These are phyloP conservation scores for Diversispora epigaea DNA, from an alignment of 192 early-diverging fungal species.

Conservation along the genomic window DNA sequence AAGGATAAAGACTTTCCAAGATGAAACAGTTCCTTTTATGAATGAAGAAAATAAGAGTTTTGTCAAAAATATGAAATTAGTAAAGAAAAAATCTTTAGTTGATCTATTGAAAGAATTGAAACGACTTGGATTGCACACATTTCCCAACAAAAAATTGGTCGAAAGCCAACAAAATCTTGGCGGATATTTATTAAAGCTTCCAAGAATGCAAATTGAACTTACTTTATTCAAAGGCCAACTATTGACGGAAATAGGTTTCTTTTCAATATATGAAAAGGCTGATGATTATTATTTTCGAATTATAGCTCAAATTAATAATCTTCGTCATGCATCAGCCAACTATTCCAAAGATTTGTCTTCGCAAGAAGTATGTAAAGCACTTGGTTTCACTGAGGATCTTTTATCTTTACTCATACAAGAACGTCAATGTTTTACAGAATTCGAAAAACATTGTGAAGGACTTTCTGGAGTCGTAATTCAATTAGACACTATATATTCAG, in stretches of 20 bases:
- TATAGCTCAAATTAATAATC: conserved; percentile 61
- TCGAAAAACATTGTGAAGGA: conserved; percentile 7
- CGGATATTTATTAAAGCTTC: conserved; percentile 46
- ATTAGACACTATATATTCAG: conserved; percentile 39
- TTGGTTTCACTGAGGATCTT: conserved; percentile 68
- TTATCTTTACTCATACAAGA: conserved; percentile 62
- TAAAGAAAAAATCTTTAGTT: conserved; percentile 76
- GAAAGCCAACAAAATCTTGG: conserved; percentile 44
- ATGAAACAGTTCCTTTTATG: conserved; percentile 53
- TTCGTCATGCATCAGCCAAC: conserved; percentile 49
- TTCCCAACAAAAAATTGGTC: conserved; percentile 37
- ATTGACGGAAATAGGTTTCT: background rate
- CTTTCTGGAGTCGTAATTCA: conserved; percentile 28
- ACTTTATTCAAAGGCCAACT: background rate
- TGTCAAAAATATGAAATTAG: conserved; percentile 64
- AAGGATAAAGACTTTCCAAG: conserved; percentile 57
- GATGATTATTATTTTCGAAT: conserved; percentile 70
- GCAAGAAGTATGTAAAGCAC: conserved; percentile 61
- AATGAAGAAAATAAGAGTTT: conserved; percentile 55
- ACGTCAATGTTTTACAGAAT: conserved; percentile 42
- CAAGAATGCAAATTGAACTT: conserved; percentile 35
- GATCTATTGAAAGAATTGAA: conserved; percentile 75
- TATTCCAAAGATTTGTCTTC: conserved; percentile 62
- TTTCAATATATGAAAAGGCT: conserved; percentile 53
- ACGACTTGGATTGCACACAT: conserved; percentile 57